These are phyloP conservation scores for Kalmusia sp. DNA, from an alignment of 2,329 filamentous ascomycete species.

Conservation along the genomic window DNA sequence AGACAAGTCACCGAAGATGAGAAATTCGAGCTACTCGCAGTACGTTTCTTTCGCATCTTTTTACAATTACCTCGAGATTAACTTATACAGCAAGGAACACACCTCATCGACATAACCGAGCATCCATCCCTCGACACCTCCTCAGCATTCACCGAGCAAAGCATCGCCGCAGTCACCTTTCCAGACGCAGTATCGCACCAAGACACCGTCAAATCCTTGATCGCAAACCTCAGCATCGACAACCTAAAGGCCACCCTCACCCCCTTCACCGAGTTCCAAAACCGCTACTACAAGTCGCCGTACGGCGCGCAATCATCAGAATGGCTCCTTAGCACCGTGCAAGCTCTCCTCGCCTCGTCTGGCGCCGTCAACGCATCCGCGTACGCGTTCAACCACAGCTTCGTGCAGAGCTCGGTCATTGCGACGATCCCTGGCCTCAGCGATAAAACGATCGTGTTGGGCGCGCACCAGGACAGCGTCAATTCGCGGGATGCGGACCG, in stretches of 20 bases:
- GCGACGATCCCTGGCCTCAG: constrained; percentile 85
- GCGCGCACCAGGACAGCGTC: constrained; percentile 92
- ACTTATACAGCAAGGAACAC: constrained; percentile 38
- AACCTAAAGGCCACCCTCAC: constrained; percentile 26
- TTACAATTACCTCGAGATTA: neutral
- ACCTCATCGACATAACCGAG: constrained; percentile 36
- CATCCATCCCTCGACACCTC: constrained; percentile 21
- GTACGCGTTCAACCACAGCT: constrained; percentile 76
- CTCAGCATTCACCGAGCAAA: neutral
- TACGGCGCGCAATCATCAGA: constrained; percentile 79
- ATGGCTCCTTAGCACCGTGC: constrained; percentile 81
- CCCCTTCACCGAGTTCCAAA: constrained; percentile 28
- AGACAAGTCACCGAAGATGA: constrained; percentile 88
- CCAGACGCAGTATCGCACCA: constrained; percentile 22
- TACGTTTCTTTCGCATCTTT: constrained; percentile 52
- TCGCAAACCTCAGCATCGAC: constrained; percentile 24
- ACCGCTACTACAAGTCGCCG: constrained; percentile 29
- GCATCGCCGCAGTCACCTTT: constrained; percentile 18
- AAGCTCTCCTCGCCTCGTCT: constrained; percentile 70
- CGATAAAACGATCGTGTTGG: constrained; percentile 83
- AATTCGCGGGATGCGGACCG: constrained; percentile 57
- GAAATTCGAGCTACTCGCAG: constrained; percentile 84
- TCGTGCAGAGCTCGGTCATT: constrained; percentile 88
- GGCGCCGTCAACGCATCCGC: constrained; percentile 75
- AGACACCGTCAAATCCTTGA: constrained; percentile 19